A percentile compares a stretch with the other conserved stretches of the same genome.
phyloP scores from a whole-genome alignment of 2,329 filamentous ascomycete species.

The Ophiostoma ulmi region DNA sequence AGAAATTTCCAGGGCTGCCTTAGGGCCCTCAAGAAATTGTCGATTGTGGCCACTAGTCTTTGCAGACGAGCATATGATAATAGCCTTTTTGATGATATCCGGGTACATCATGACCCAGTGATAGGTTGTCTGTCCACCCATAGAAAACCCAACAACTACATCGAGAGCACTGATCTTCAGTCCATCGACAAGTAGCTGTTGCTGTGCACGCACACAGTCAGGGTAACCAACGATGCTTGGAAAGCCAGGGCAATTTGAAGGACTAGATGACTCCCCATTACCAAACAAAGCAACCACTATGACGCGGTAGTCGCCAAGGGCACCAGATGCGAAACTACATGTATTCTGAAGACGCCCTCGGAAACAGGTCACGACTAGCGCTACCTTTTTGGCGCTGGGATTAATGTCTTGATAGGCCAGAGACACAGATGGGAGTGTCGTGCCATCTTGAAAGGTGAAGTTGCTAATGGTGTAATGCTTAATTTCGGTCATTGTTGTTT shows the following conservation, averaged over 20 bases:
- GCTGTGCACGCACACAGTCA: constrained; percentile 50
- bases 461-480: constrained; percentile 16
- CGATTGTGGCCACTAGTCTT: constrained; percentile 49
- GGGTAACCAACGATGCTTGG: constrained; percentile 40
- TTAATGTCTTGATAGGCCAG: constrained; percentile 24
- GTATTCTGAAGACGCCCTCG: constrained; percentile 24
- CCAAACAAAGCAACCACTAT: constrained; percentile 49
- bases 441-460: constrained; percentile 22
- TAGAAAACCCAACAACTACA: constrained; percentile 51
- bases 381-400: constrained; percentile 17
- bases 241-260: constrained; percentile 45
- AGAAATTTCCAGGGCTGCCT: constrained; percentile 42
- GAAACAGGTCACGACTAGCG: constrained; percentile 25
- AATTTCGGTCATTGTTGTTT: not conserved
- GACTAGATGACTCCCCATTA: constrained; percentile 50
- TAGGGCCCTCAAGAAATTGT: constrained; percentile 52
- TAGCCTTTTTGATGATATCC: constrained; percentile 42
- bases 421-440: constrained; percentile 19
- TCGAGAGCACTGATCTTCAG: constrained; percentile 42
- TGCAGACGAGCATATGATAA: constrained; percentile 49
- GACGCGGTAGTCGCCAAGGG: constrained; percentile 40
- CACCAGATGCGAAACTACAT: constrained; percentile 20
- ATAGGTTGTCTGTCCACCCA: constrained; percentile 52
- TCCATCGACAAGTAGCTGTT: constrained; percentile 38
- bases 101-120: constrained; percentile 49